These are phyloP conservation scores for Cyclostephanos tholiformis DNA, from an alignment of 108 stramenopile species.

Conservation along the genomic window DNA sequence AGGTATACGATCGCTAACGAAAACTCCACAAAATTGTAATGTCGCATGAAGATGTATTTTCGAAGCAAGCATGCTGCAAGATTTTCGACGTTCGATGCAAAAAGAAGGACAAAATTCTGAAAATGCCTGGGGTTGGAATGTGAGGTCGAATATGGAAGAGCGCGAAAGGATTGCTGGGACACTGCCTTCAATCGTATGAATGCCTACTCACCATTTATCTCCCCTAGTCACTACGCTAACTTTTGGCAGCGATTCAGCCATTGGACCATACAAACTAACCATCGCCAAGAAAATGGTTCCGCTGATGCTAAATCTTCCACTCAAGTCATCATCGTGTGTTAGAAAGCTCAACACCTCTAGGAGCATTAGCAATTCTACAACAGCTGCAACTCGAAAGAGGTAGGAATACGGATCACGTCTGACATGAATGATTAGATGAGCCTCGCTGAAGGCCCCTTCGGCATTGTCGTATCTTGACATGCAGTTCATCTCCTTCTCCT, in stretches of 20 bases:
- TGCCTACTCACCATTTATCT: constrained; percentile 37
- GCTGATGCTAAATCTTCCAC: constrained; percentile 35
- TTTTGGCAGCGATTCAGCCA: constrained; percentile 47
- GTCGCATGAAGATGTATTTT: constrained; percentile 1
- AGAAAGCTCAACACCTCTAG: constrained; percentile 42
- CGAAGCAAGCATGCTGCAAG: constrained; percentile 26
- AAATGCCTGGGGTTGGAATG: constrained; percentile 24
- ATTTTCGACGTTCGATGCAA: constrained; percentile 45
- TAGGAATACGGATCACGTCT: constrained; percentile 50
- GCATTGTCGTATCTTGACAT: constrained; percentile 45
- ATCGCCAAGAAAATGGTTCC: constrained; percentile 49
- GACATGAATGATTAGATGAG: constrained; percentile 35
- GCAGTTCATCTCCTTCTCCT: constrained; percentile 32
- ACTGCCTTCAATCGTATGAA: not conserved
- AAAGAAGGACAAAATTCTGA: constrained; percentile 39
- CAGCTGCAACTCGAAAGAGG: constrained; percentile 33
- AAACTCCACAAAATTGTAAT: constrained; percentile 16
- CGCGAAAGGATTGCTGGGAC: not conserved
- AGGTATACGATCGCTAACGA: constrained; percentile 28
- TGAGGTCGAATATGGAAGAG: not conserved
- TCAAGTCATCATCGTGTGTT: constrained; percentile 29
- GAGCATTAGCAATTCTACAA: constrained; percentile 42
- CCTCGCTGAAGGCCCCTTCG: constrained; percentile 38
- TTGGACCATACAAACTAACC: constrained; percentile 47
- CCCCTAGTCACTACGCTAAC: constrained; percentile 44